phyloP scores from a whole-genome alignment of 108 stramenopile species.

The Stephanodiscus triporus region DNA sequence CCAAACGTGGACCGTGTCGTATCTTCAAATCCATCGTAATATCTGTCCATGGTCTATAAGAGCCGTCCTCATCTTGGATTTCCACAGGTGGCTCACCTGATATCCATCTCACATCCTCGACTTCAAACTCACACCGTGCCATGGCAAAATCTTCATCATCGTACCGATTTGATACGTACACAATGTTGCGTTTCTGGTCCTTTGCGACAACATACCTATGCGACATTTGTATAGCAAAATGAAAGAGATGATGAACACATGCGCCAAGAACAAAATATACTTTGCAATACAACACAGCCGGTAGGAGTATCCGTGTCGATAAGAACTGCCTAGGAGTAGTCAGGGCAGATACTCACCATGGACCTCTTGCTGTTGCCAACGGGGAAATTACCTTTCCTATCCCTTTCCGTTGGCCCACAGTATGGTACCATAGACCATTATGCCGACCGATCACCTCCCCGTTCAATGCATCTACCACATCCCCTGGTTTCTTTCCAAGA shows the following conservation, averaged over 20 bases:
- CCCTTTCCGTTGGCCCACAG: slow-evolving; percentile 96
- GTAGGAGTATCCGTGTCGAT: too few species aligned
- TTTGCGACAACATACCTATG: slow-evolving; percentile 94
- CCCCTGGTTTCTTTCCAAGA: slow-evolving; percentile 82
- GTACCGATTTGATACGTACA: slow-evolving; percentile 91
- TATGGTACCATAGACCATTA: slow-evolving; percentile 97
- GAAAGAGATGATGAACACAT: too few species aligned
- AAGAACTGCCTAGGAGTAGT: too few species aligned
- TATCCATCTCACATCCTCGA: slow-evolving; percentile 92
- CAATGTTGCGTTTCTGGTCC: slow-evolving; percentile 70
- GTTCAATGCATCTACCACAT: slow-evolving; percentile 79
- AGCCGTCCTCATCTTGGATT: slow-evolving; percentile 31
- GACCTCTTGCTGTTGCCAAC: slow-evolving; percentile 77
- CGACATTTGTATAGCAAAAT: too few species aligned
- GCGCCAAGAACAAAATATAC: too few species aligned
- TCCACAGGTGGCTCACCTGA: slow-evolving; percentile 55
- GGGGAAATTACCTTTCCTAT: slow-evolving; percentile 85
- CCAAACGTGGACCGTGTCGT: slow-evolving; percentile 90
- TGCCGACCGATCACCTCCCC: slow-evolving; percentile 88
- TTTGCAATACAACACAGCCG: too few species aligned
- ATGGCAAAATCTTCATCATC: slow-evolving; percentile 70
- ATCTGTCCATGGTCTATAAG: slow-evolving; percentile 33
- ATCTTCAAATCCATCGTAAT: slow-evolving; percentile 78
- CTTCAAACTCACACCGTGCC: slow-evolving; percentile 75
- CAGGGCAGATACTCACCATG: slow-evolving; percentile 38